Evolutionary conservation across 441 rosid species (phyloP).

Genomic region (Aleurites moluccanus): DNA sequence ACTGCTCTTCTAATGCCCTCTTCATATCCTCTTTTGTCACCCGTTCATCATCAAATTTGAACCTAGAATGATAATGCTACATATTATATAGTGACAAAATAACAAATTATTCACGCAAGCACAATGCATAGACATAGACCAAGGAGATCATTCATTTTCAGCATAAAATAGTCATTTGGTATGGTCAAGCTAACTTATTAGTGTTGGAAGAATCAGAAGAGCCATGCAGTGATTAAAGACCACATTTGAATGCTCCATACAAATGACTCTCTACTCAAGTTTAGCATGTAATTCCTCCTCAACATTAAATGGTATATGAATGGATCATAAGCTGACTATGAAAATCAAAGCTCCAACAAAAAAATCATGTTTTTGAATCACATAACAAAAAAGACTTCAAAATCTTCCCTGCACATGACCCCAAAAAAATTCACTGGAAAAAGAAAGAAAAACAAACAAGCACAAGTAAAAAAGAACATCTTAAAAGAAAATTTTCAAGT

Average conservation of each 20-base stretch:
- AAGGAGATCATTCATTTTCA: constrained; percentile 5
- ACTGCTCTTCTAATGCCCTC: constrained; percentile 95
- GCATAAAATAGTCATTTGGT: background rate
- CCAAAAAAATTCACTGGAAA: background rate
- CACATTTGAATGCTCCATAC: background rate
- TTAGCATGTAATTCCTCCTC: background rate
- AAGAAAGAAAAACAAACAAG: background rate
- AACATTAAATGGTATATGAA: background rate
- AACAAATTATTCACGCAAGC: background rate
- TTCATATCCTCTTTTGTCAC: constrained; percentile 93
- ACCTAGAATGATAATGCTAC: constrained; percentile 43
- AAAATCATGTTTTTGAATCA: background rate
- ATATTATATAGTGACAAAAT: background rate
- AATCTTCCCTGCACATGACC: background rate
- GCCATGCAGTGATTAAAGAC: background rate
- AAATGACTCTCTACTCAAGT: background rate
- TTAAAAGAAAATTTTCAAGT: background rate
- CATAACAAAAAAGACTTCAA: background rate
- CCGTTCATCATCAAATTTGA: constrained; percentile 94
- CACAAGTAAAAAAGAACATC: background rate
- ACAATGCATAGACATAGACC: background rate
- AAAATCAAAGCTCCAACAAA: background rate
- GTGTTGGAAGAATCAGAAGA: background rate
- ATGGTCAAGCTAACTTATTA: background rate
- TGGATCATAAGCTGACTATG: background rate